Evolutionary conservation across 2,329 filamentous ascomycete genomes (phyloP).

Genomic region (Cercospora janseana): DNA sequence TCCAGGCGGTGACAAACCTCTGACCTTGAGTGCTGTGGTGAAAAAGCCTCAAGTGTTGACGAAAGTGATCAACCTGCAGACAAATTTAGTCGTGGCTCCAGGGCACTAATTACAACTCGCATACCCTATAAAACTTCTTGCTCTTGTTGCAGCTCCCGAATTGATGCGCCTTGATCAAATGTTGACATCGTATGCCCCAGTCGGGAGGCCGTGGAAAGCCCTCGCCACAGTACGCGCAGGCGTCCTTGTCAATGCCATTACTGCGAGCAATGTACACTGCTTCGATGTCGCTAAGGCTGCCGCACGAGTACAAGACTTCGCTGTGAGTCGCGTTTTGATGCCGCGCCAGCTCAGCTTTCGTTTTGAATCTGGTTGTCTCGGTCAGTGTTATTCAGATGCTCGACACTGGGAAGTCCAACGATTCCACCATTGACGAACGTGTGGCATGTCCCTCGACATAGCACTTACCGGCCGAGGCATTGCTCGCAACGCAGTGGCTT

Average conservation of each 20-base stretch:
- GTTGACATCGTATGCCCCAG: conserved; percentile 10
- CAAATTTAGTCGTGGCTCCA: background rate
- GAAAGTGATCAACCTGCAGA: conserved; percentile 1
- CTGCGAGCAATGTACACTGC: background rate
- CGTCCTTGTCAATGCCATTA: background rate
- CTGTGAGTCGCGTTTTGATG: conserved; percentile 1
- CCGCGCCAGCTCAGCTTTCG: background rate
- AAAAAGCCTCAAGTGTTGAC: conserved; percentile 2
- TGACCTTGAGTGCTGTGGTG: conserved; percentile 3
- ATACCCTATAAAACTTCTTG: conserved; percentile 2
- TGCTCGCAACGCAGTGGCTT: background rate
- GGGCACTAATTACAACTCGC: background rate
- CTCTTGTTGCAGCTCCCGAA: conserved; percentile 9
- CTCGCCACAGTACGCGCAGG: conserved; percentile 7
- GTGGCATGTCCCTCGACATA: no score
- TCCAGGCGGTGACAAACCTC: background rate
- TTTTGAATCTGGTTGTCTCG: background rate
- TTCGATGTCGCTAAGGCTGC: conserved; percentile 5
- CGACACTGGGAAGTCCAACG: no score
- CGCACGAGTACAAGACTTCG: background rate
- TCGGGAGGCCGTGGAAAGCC: conserved; percentile 7
- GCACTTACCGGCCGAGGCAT: background rate
- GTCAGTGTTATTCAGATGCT: background rate
- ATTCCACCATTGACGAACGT: no score
- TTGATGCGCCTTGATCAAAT: conserved; percentile 6